These are phyloP conservation scores for Candida piceae DNA, from an alignment of 805 yeast genomes.

Conservation along the genomic window DNA sequence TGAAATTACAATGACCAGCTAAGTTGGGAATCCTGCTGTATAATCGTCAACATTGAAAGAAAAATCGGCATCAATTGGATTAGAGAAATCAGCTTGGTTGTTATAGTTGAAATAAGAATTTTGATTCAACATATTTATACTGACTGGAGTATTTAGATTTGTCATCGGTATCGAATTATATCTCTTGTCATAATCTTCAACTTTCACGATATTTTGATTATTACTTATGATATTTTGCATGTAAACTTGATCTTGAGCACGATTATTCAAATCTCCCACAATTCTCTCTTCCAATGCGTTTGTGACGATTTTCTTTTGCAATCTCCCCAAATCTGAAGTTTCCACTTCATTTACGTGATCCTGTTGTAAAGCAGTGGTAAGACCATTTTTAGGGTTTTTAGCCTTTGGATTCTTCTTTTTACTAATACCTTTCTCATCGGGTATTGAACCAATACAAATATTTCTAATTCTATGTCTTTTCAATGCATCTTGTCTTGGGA, in stretches of 20 bases:
- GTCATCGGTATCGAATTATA: background rate
- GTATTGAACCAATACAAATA: constrained; percentile 75
- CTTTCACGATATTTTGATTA: background rate
- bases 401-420: constrained; percentile 8
- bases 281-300: background rate
- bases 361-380: no score
- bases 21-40: constrained; percentile 9
- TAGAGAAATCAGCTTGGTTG: constrained; percentile 5
- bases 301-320: background rate
- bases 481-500: constrained; percentile 85
- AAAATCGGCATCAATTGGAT: constrained; percentile 15
- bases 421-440: constrained; percentile 26
- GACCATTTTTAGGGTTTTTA: constrained; percentile 2
- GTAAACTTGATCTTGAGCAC: background rate
- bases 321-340: no score
- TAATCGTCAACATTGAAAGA: constrained; percentile 23
- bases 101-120: constrained; percentile 5
- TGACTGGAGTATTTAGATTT: background rate
- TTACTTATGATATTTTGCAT: background rate
- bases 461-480: constrained; percentile 73
- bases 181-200: background rate
- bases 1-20: no score
- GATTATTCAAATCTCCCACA: background rate
- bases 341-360: no score
- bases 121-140: background rate